Evolutionary conservation across 441 rosid species (phyloP), one percentile per base, ranked within the genome.

Genomic region (Macaranga tanarius): DNA sequence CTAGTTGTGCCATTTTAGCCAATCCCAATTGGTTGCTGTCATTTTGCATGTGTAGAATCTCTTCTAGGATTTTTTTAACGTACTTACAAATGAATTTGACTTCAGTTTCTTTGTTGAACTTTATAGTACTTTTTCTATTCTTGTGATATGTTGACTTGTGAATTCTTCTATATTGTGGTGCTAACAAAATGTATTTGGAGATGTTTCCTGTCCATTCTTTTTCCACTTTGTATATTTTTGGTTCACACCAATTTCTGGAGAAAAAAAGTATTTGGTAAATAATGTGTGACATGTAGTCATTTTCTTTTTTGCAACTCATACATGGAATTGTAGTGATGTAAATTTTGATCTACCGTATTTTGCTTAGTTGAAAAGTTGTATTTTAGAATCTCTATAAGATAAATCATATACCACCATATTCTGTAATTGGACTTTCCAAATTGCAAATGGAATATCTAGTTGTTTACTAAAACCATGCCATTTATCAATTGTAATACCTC

Each of bases 11-110:
- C 70, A 67, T 50, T 51, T 28, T 7, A 26, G 45, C 47, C 17
- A 28, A 17, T 31, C 70, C 70, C 59, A 66, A 10, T 16, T 9
- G 40, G 58, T 51, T 50, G 20, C 23, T 66, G 10, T 50, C 70
- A 66, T 66, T 66, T 17, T 50, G 58, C 45, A 28, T 50, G 20
- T 17, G 10, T 19, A 9, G 42, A 48, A 57, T 69, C 25, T 20
- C 4, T 22, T 6, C 7, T n/a, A n/a, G 48, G 61, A 11, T 10
- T n/a, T 13, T 68, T 34, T 34, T 7, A 34, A 34, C 4, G 2
- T 10, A 19, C 48, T 23, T 58, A 11, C 5, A 70, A 56, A 44
- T 58, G 19, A 70, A 16, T 38, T 31, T 11, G 11, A 15, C 26
- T 10, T 55, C 13, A 10, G 51, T 31, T 52, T 52, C 38, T 16